Base-by-base conservation (phyloP, 805 yeast species). In the Babjeviella inositovora region DNA sequence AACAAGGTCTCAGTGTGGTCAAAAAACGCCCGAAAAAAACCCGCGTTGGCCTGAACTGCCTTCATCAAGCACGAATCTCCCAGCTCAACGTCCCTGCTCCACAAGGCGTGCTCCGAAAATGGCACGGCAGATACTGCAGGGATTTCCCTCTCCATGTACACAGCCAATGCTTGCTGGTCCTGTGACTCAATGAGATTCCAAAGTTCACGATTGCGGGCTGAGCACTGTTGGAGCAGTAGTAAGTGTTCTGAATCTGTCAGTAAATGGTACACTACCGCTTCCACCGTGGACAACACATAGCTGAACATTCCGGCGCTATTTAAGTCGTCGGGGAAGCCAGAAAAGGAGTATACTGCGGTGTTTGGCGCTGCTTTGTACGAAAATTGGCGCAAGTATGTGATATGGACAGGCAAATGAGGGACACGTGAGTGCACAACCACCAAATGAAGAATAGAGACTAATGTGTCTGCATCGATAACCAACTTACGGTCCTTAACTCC, bases 221-320 rank as follows among this genome's bases (percentile, higher is more conserved):
- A 67, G 7, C 51, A 38, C 1, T 34, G 28, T 4, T 47, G 36
- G 23, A 75, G 43, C 4, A 43, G 39, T 2, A 46, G 45, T 6
- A 48, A 21, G 22, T 58, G 60, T 7, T 39, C 42, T 5, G 30
- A 25, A 17, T 57, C 46, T 16, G 47, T 47, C n/a, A n/a, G n/a
- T 14, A 82, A 51, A 37, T 75, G 87, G 26, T 51, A 66, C 6
- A 81, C 37, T 0, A 80, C 92, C 0, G 84, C 93, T 35, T 84
- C 93, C 20, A 84, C 53, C 5, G 93, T 81, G 21, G 93, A 74
- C 8, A 82, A 33, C 2, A 84, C 72, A 41, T 87, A 87, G 7
- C 80, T 92, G 15, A 64, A 43, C 13, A 65, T 53, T 0, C 94
- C 94, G 4, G 54, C n/a, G n/a, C n/a, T 39, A 19, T 57, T 65